These are phyloP conservation scores for Citrus inodora DNA, from an alignment of 345 rosid genomes.

Conservation along the genomic window DNA sequence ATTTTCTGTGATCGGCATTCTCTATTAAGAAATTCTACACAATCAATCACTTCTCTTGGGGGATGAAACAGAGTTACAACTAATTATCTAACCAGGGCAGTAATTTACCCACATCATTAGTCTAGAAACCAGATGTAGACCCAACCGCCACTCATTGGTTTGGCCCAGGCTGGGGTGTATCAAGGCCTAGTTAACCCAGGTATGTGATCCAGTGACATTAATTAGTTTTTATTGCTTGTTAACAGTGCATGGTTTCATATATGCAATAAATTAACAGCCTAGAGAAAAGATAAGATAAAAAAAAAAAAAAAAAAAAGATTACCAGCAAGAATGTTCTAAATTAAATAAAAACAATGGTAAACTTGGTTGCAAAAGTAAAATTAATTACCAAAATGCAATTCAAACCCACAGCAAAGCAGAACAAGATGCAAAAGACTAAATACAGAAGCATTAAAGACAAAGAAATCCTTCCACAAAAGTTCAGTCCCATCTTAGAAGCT, in stretches of 20 bases:
- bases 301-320: background rate
- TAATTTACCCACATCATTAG: background rate
- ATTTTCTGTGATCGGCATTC: background rate
- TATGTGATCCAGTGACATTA: background rate
- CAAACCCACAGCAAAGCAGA: conserved; percentile 1
- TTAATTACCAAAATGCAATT: background rate
- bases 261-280: background rate
- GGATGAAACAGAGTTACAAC: background rate
- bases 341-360: background rate
- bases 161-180: background rate
- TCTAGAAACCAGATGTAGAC: background rate
- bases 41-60: background rate
- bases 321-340: background rate
- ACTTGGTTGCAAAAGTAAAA: background rate
- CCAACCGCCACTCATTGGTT: background rate
- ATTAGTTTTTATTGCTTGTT: background rate
- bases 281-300: background rate
- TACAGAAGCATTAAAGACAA: background rate
- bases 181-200: background rate
- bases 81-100: background rate
- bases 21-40: background rate
- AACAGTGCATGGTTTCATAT: background rate
- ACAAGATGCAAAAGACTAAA: background rate
- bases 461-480: background rate
- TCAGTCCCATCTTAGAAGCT: background rate